A percentile compares a stretch with the other conserved stretches of the same genome.
These are phyloP conservation scores for Lizonia empirigonia DNA, from an alignment of 2,329 filamentous ascomycete species.

Conservation along the genomic window DNA sequence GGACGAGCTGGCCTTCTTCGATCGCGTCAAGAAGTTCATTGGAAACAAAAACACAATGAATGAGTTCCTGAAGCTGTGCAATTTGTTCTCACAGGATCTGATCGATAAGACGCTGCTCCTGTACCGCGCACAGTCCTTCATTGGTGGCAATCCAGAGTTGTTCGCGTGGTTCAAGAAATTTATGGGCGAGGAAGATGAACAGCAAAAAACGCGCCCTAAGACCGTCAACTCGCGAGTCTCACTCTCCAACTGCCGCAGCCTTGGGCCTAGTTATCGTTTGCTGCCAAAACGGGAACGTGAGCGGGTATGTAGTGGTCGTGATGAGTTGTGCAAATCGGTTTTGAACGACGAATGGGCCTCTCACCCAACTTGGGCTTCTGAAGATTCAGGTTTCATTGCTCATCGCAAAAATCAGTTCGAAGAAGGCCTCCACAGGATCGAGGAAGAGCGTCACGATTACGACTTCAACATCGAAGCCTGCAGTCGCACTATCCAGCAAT, in stretches of 20 bases:
- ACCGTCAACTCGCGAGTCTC: constrained; percentile 84
- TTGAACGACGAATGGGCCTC: constrained; percentile 98
- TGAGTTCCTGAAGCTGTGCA: constrained; percentile 96
- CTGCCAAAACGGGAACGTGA: constrained; percentile 88
- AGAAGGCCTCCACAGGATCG: constrained; percentile 91
- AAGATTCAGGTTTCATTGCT: constrained; percentile 96
- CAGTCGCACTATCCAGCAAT: constrained; percentile 89
- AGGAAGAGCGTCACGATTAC: constrained; percentile 98
- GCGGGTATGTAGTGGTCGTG: constrained; percentile 89
- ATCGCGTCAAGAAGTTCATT: constrained; percentile 94
- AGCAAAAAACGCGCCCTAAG: constrained; percentile 55
- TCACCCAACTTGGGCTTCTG: constrained; percentile 97
- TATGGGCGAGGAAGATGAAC: constrained; percentile 73
- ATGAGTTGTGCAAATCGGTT: constrained; percentile 91
- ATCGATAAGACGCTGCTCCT: constrained; percentile 85
- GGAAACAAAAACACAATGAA: constrained; percentile 90
- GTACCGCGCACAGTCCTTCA: constrained; percentile 81
- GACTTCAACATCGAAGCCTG: constrained; percentile 98
- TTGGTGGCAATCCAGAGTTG: constrained; percentile 87
- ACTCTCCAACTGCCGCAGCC: constrained; percentile 91
- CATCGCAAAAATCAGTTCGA: constrained; percentile 97
- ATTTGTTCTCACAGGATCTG: constrained; percentile 89
- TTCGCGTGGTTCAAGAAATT: constrained; percentile 87
- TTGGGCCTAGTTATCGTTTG: constrained; percentile 92
- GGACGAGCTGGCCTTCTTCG: constrained; percentile 93